These are phyloP conservation scores for Apophysomyces sp. DNA, from an alignment of 371 early-diverging fungal species.

Conservation along the genomic window DNA sequence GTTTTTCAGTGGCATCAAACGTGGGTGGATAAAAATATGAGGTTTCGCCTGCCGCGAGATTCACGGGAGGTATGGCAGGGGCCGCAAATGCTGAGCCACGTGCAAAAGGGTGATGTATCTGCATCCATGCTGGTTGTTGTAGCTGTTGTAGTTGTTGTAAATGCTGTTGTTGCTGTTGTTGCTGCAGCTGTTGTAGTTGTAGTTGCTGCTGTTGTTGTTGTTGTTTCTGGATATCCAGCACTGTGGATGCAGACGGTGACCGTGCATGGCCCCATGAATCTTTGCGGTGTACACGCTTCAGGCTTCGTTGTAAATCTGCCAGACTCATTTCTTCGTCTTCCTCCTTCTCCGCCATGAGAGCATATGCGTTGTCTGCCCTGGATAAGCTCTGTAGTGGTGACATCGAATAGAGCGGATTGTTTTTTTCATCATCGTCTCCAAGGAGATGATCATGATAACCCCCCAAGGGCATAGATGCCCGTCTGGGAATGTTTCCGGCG, in stretches of 20 bases:
- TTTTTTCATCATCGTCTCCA: neutral
- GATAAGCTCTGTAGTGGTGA: conserved; percentile 15
- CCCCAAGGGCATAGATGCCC: neutral
- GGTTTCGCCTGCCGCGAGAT: neutral
- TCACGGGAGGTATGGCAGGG: conserved; percentile 30
- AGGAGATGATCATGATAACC: neutral
- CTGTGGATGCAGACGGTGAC: neutral
- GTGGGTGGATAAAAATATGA: neutral
- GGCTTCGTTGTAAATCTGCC: conserved; percentile 33
- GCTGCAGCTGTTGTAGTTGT: conserved; percentile 7
- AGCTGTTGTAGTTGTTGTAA: neutral
- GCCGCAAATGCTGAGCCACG: conserved; percentile 13
- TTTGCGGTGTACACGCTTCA: conserved; percentile 17
- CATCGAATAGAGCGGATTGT: neutral
- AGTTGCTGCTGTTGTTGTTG: conserved; percentile 8
- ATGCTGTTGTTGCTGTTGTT: conserved; percentile 6
- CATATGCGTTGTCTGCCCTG: conserved; percentile 8
- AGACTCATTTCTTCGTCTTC: conserved; percentile 38
- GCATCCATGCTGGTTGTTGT: too few relatives aligned
- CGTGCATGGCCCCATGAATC: conserved; percentile 2
- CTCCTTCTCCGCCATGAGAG: conserved; percentile 5
- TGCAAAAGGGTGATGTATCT: neutral
- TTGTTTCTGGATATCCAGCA: neutral
- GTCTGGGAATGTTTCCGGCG: neutral
- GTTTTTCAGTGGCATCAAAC: neutral